Base-by-base conservation (phyloP, 169 alveolate genomes). In the Plasmodium gallinaceum region DNA sequence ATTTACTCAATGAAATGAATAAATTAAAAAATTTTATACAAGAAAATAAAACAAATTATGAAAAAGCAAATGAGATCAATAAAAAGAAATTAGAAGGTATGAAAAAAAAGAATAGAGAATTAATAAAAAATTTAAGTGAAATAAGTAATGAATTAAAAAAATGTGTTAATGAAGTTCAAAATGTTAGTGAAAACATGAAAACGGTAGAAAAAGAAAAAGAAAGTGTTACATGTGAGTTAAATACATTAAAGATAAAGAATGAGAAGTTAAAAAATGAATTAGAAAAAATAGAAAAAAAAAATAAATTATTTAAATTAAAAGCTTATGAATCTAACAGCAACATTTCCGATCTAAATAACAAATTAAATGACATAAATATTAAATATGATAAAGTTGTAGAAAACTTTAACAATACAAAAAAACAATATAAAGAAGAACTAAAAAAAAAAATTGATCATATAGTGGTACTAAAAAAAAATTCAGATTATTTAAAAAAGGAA, bases 121-220 rank as follows among this genome's bases (percentile, higher is more conserved):
- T 76, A 22, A 9, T 76, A 48, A 64, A 9, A 0, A 76, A 46
- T 37, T 48, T 76, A 24, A 42, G 65, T 76, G 76, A 22, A 8
- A 62, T 76, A 5, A 51, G 51, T 57, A 4, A 32, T 22, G 69
- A 76, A 37, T 32, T 76, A 22, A 39, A 76, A 65, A 76, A 43
- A 4, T 76, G 78, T 24, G 60, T 76, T 22, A 24, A 60, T 14
- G 37, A 76, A 46, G 46, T 76, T 9, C 60, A 64, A 42, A 7
- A 45, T 1, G 68, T 48, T 12, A 65, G 69, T 64, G 46, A 51
- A 14, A 76, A 76, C 18, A 64, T 65, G 64, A 37, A 45, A 51
- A 37, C 16, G 5, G 45, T 76, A n/a, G 70, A 76, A 42, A 76
- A 60, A 14, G 89, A 76, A 58, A 76, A 76, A 22, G 71, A 76